Base-by-base conservation (phyloP, 352 stramenopile genomes). In the Pythium monospermum region DNA sequence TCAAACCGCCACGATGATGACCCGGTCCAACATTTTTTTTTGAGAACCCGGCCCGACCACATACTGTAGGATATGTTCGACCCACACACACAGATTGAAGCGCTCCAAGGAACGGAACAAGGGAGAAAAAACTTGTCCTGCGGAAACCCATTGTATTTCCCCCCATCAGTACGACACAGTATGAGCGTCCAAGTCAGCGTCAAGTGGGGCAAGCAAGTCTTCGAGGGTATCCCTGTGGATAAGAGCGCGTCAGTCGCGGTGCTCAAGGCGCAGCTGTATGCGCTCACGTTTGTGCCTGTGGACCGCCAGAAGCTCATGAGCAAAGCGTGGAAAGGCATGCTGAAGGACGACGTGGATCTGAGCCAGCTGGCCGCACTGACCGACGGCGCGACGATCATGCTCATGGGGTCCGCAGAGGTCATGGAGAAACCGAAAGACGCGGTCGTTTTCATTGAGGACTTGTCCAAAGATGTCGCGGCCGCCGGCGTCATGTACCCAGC, bases 371-470 rank as follows among this genome's bases (percentile, higher is more conserved):
- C 73, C 36, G 85, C 76, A 54, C 62, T 94, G 25, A 55, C 71
- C 2, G 67, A 86, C 43, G 77, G 79, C 47, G 51, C 74, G 12
- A 69, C 71, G 21, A 61, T 98, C 23, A 97, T 95, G 69, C 75
- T 98, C 56, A 98, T 98, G 83, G 95, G 95, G 30, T 97, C 87
- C 23, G 91, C 91, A 7, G 92, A 98, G 43, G 81, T 94, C 7
- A 74, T 98, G 13, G 61, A 80, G 43, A 91, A 89, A 50, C 91
- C 91, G 28, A 81, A 79, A 61, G 74, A 91, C 47, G 71, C 69
- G 21, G 71, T 76, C 28, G 51, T 93, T 30, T 96, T 96, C 68
- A 73, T 96, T 44, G 86, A 96, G 61, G 88, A 96, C 58, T 79
- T 95, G 67, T 65, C 63, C 30, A 86, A 85, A 53, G 87, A 96